These are phyloP conservation scores for Volvox reticuliferus DNA, from an alignment of 139 green algal species.

Conservation along the genomic window DNA sequence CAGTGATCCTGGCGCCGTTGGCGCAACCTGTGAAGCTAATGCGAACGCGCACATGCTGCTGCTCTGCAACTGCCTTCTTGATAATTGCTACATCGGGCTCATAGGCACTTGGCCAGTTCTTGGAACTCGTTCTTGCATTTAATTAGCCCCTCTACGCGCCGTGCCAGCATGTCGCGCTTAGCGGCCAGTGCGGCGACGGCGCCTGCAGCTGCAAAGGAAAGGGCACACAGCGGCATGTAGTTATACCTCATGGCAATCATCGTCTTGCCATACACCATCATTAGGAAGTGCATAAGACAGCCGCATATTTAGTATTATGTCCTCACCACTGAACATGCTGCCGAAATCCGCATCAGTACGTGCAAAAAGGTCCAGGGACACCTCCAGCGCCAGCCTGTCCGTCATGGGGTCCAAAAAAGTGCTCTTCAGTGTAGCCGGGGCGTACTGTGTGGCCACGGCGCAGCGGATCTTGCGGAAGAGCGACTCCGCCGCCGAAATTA, in stretches of 20 bases:
- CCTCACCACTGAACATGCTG: slow-evolving; percentile 74
- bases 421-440: slow-evolving; percentile 84
- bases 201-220: slow-evolving; percentile 65
- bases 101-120: slow-evolving; percentile 64
- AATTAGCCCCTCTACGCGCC: slow-evolving; percentile 78
- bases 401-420: slow-evolving; percentile 88
- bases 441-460: slow-evolving; percentile 73
- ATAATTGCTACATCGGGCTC: background rate
- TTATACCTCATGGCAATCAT: background rate
- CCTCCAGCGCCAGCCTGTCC: slow-evolving; percentile 64
- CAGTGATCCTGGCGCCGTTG: background rate
- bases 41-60: background rate
- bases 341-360: slow-evolving; percentile 82
- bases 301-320: too few relatives aligned
- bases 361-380: slow-evolving; percentile 83
- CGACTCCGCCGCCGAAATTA: slow-evolving; percentile 62
- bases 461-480: slow-evolving; percentile 72
- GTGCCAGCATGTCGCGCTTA: slow-evolving; percentile 76
- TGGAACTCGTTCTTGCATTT: slow-evolving; percentile 88
- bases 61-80: background rate
- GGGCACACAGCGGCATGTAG: background rate
- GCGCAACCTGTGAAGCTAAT: background rate
- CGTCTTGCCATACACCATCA: too few relatives aligned
- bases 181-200: slow-evolving; percentile 73
- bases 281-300: too few relatives aligned